phyloP scores from a whole-genome alignment of 1,139 yeast genomes.

The Wickerhamiella infanticola region DNA sequence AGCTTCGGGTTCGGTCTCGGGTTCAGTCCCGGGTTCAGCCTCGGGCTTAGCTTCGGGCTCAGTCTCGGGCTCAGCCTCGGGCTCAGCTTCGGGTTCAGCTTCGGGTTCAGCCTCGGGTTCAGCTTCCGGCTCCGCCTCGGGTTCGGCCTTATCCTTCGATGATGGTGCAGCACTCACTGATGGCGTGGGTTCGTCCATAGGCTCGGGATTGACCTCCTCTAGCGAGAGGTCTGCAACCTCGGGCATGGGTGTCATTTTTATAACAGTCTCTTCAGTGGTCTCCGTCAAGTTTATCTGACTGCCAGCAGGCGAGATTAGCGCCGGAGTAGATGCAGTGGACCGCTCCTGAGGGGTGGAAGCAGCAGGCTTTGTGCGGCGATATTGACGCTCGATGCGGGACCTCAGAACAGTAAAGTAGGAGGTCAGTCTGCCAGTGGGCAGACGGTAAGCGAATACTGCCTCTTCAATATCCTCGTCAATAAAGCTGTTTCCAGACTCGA shows the following conservation, averaged over 20 bases:
- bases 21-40: background rate
- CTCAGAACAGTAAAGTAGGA: constrained; percentile 54
- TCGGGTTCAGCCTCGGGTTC: background rate
- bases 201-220: too few species aligned
- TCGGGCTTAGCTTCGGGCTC: background rate
- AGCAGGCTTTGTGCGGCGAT: constrained; percentile 14
- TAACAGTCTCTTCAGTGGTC: constrained; percentile 2
- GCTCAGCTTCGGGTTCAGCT: background rate
- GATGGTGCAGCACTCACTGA: too few species aligned
- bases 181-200: too few species aligned
- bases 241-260: constrained; percentile 1
- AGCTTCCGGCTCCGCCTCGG: background rate
- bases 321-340: background rate
- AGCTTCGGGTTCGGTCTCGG: background rate
- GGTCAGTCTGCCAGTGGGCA: constrained; percentile 30
- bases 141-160: too few species aligned
- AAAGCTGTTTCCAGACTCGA: constrained; percentile 63
- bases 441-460: constrained; percentile 46
- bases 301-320: constrained; percentile 1
- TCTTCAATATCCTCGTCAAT: constrained; percentile 50
- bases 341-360: constrained; percentile 3
- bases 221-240: background rate
- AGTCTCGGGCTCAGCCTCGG: background rate
- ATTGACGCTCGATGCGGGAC: constrained; percentile 26
- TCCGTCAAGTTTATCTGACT: constrained; percentile 1